phyloP scores from a whole-genome alignment of 1,284 basidiomycete species.

The Malassezia obtusa region DNA sequence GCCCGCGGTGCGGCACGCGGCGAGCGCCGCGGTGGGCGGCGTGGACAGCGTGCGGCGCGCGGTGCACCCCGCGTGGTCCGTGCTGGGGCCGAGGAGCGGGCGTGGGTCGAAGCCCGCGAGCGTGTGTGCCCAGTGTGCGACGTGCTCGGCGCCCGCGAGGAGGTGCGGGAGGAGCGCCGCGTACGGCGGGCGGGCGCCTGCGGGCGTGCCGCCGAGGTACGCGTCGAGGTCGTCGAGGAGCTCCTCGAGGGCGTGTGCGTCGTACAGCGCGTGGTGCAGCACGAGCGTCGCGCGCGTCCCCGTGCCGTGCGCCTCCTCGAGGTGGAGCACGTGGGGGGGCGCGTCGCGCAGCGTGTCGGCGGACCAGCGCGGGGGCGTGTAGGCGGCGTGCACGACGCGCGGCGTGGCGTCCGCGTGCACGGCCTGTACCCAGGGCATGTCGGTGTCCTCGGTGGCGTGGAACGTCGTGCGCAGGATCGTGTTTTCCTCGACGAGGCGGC shows the following conservation, averaged over 20 bases:
- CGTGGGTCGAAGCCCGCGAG: conserved; percentile 19
- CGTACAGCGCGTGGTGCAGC: conserved; percentile 22
- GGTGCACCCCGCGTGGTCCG: neutral
- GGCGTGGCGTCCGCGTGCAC: conserved; percentile 13
- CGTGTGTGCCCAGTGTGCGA: conserved; percentile 21
- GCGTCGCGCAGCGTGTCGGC: neutral
- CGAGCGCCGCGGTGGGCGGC: conserved; percentile 3
- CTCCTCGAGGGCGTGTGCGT: conserved; percentile 29
- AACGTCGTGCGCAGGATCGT: conserved; percentile 40
- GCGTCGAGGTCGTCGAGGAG: conserved; percentile 34
- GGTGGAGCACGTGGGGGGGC: conserved; percentile 9
- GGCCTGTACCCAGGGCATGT: conserved; percentile 30
- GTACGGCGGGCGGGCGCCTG: conserved; percentile 17
- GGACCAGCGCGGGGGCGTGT: neutral
- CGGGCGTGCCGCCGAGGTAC: conserved; percentile 1
- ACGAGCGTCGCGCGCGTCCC: neutral
- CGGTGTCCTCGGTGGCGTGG: conserved; percentile 19
- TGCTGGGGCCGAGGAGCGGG: conserved; percentile 3
- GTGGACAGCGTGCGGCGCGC: neutral
- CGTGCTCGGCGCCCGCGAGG: conserved; percentile 20
- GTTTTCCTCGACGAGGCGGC: conserved; percentile 17
- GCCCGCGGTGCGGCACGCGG: conserved; percentile 17
- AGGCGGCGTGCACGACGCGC: neutral
- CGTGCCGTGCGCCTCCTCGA: neutral
- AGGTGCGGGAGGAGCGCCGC: conserved; percentile 25